Percentiles rank a stretch among this genome's conserved stretches.
These are phyloP conservation scores for Laburnicola sp. DNA, from an alignment of 2,329 filamentous ascomycete genomes.

Conservation along the genomic window DNA sequence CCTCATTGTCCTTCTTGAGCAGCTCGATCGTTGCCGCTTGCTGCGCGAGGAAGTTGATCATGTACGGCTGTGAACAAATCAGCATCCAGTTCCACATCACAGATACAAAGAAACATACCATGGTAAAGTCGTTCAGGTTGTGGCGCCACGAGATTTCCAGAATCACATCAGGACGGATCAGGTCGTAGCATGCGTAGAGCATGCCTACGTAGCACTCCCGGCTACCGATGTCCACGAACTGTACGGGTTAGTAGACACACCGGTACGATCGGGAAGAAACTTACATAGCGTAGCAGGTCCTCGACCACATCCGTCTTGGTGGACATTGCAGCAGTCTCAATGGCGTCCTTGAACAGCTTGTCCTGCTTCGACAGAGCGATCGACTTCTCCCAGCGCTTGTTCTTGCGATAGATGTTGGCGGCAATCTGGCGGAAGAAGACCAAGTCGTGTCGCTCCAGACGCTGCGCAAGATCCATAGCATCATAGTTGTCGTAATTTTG, in stretches of 20 bases:
- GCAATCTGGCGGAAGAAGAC: slow-evolving; percentile 99
- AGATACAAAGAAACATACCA: slow-evolving; percentile 54
- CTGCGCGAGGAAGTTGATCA: slow-evolving; percentile 97
- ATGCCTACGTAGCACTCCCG: slow-evolving; percentile 99
- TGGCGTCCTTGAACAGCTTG: slow-evolving; percentile 99
- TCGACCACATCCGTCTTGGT: slow-evolving; percentile 90
- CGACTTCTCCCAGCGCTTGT: slow-evolving; percentile 99
- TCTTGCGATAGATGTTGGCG: slow-evolving; percentile 98
- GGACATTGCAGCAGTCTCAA: slow-evolving; percentile 94
- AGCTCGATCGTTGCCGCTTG: slow-evolving; percentile 82
- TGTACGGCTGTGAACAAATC: slow-evolving; percentile 66
- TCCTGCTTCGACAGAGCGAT: slow-evolving; percentile 98
- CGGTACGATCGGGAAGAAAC: slow-evolving; percentile 49
- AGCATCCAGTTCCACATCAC: slow-evolving; percentile 7
- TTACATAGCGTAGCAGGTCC: slow-evolving; percentile 93
- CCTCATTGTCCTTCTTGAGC: slow-evolving; percentile 95
- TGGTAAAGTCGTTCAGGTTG: slow-evolving; percentile 92
- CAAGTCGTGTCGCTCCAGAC: slow-evolving; percentile 94
- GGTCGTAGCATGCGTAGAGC: slow-evolving; percentile 97
- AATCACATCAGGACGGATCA: slow-evolving; percentile 88
- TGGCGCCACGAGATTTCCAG: slow-evolving; percentile 97
- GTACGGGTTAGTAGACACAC: slow-evolving; percentile 40
- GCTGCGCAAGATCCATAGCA: slow-evolving; percentile 84
- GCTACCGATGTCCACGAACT: slow-evolving; percentile 99
- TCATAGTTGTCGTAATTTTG: slow-evolving; percentile 99